Base-by-base conservation (phyloP, 2,329 filamentous ascomycete genomes). In the Penicillium brevicompactum region DNA sequence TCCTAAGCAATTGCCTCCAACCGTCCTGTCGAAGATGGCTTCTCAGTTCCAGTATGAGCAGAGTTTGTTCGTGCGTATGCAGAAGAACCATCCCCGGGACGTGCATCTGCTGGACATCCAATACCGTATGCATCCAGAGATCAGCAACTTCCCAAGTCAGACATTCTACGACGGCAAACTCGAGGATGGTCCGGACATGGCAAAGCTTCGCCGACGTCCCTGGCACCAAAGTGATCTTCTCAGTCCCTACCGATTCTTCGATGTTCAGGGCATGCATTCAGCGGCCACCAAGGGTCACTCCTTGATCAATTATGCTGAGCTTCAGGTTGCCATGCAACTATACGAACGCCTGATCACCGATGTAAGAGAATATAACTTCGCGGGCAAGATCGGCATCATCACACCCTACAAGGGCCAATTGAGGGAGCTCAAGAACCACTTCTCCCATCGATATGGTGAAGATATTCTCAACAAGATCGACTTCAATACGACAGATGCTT, bases 61-160 rank as follows among this genome's bases (percentile, higher is more conserved):
- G 77, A 96, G 91, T 82, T 80, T 99, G 75, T 99, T 99, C 78
- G 94, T 97, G 51, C 89, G 94, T 32, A 99, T 99, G 93, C 94
- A 97, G 71, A 87, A 87, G 67, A 97, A 97, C 61, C 88, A 93
- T 66, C 90, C 91, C 1, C 80, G 89, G 31, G 89, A 95, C 61
- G 87, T 99, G 14, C 93, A 99, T 77, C 82, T 99, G 24, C 85
- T 99, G n/a, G 93, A 97, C 70, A 94, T 89, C 53, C 94, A 99
- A 70, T 99, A 99, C 72, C 94, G 94, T 75, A 99, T 99, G 95
- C 94, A 99, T 76, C 94, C 95, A 0, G 91, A 94, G 63, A 99
- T 99, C 71, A 96, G 92, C 73, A 74, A 80, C 49, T 99, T 97
- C 73, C 94, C 95, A 1, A 96, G 92, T 72, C 80, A 83, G 64